Evolutionary conservation across 1,139 yeast genomes (phyloP), one percentile per base, ranked within the genome.

Genomic region (Sugiyamaella paludigena): DNA sequence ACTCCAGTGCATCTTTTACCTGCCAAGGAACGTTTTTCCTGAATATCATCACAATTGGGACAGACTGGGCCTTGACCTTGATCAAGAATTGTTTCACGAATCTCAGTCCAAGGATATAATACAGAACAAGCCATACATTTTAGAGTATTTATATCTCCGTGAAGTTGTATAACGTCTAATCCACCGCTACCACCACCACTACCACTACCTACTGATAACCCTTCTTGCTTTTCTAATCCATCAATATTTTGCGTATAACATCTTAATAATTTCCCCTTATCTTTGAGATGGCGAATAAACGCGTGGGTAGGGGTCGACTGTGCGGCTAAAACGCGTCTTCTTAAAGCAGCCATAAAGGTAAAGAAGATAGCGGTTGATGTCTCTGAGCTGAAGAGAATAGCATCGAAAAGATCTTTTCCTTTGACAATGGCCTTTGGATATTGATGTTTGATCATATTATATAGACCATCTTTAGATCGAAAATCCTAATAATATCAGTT

Each of bases 341-440:
- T 82, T 45, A 92, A 73, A 30, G 80, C 75, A 53, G 84, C 86
- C 87, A 86, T 86, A 65, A 86, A 86, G 1, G 87, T 80, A 62
- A 94, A 88, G 68, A 92, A 92, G 16, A 84, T 71, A 38, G 76
- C 67, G 26, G 83, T 75, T 10, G 92, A 79, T 34, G 75, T 67
- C 54, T 79, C 80, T 56, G 81, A 83, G 51, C 92, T 69, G 66
- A 91, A 89, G 41, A 91, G 72, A 1, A 91, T 81, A 13, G 86
- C 79, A 68, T 92, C 98, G 67, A 91, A 91, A 61, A 91, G 76
- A 56, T 92, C 98, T 62, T 87, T 88, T 4, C 98, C 98, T 57
- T 79, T 81, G 36, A 84, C 80, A 6, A 81, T 75, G 7, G 79
- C 72, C 46, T 77, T 76, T 2, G 88, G 87, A 60, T 78, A 36